phyloP scores from a whole-genome alignment of 495 filamentous ascomycete species.

The Chaetomium tenue region DNA sequence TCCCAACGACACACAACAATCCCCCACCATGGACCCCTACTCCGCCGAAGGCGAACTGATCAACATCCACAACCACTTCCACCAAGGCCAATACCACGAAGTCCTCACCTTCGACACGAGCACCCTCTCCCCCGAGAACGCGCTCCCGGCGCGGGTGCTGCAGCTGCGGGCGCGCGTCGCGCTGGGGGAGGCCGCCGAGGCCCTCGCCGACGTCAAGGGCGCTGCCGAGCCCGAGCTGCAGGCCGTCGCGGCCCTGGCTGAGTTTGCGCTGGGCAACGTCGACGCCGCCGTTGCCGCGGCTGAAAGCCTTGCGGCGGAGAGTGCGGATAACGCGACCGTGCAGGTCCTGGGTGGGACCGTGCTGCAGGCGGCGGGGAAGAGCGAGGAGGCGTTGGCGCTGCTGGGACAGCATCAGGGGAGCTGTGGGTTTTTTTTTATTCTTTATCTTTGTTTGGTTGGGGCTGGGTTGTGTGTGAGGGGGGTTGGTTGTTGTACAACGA shows the following conservation, averaged over 20 bases:
- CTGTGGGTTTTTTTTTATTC: conserved; percentile 56
- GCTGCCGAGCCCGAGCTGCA: conserved; percentile 71
- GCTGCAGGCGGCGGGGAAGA: conserved; percentile 69
- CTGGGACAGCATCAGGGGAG: conserved; percentile 81
- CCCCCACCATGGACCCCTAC: conserved; percentile 67
- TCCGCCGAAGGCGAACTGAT: conserved; percentile 93
- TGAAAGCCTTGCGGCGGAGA: conserved; percentile 62
- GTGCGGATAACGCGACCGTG: conserved; percentile 73
- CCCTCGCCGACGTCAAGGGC: conserved; percentile 62
- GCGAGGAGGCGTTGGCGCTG: conserved; percentile 78
- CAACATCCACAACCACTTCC: conserved; percentile 93
- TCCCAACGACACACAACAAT: conserved; percentile 1
- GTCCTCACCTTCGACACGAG: conserved; percentile 79
- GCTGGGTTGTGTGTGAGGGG: not conserved
- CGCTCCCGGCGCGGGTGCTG: conserved; percentile 73
- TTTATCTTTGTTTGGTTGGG: not conserved
- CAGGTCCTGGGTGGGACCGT: conserved; percentile 78
- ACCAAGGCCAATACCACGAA: conserved; percentile 81
- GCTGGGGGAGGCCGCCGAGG: conserved; percentile 69
- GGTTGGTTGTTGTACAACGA: too few species aligned
- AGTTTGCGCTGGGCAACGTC: conserved; percentile 58
- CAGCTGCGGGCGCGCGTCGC: conserved; percentile 79
- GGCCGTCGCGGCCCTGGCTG: conserved; percentile 75
- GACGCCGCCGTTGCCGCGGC: conserved; percentile 60
- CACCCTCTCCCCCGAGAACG: conserved; percentile 72